Percentiles rank a stretch among this genome's conserved stretches.
Conservation (phyloP, 441 rosid species). For the Metrosideros polymorpha region DNA sequence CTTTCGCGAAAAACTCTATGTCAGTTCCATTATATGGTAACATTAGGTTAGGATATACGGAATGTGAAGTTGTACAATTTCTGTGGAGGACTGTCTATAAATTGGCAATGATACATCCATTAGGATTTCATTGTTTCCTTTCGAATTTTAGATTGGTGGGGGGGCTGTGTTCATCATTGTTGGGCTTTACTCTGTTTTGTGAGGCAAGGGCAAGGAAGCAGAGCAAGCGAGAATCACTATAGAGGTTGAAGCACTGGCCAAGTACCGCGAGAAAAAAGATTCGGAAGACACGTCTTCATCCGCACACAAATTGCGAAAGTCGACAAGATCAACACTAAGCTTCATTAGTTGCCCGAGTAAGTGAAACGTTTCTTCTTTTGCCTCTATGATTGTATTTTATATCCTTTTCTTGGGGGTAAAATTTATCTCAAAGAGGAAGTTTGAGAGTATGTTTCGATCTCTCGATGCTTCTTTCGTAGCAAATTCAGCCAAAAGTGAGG, state of each 20-base stretch:
- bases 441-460: neutral
- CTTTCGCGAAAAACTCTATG: constrained; percentile 58
- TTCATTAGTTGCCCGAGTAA: constrained; percentile 27
- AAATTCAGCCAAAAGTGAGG: constrained; percentile 38
- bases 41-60: neutral
- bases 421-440: neutral
- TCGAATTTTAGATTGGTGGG: constrained; percentile 28
- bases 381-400: neutral
- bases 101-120: neutral
- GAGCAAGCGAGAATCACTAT: neutral
- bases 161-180: constrained; percentile 64
- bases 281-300: no score
- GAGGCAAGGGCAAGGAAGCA: constrained; percentile 70
- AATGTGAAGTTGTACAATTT: neutral
- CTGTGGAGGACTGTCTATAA: neutral
- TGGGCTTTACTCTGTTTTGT: constrained; percentile 65
- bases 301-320: no score
- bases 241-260: neutral
- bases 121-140: neutral
- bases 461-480: neutral
- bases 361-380: neutral
- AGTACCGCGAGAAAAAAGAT: no score
- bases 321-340: no score
- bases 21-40: constrained; percentile 29
- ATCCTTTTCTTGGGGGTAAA: neutral